Conservation (phyloP, 441 rosid genomes). For the Biscutella laevigata region DNA sequence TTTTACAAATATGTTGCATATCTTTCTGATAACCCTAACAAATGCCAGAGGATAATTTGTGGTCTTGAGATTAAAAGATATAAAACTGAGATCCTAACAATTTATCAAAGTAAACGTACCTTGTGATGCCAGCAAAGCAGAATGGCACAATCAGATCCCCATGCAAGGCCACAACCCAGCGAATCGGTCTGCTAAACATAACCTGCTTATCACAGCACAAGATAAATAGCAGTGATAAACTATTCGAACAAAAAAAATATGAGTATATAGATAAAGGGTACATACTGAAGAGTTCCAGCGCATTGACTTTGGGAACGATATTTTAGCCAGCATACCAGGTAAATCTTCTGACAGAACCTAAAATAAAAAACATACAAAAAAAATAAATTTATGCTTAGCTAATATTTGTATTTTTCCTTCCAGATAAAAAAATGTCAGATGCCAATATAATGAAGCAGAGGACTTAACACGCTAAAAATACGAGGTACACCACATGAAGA, state of each 20-base stretch:
- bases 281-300: constrained; percentile 89
- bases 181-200: constrained; percentile 83
- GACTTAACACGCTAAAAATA: constrained; percentile 2
- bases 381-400: constrained; percentile 1
- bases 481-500: neutral
- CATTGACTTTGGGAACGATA: constrained; percentile 90
- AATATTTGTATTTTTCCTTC: constrained; percentile 1
- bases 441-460: constrained; percentile 9
- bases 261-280: constrained; percentile 7
- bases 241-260: neutral
- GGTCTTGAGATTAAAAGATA: neutral
- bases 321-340: constrained; percentile 58
- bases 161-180: constrained; percentile 93
- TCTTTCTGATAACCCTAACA: neutral
- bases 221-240: neutral
- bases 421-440: constrained; percentile 6
- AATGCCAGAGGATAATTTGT: neutral
- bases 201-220: constrained; percentile 36
- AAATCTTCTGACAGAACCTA: constrained; percentile 85
- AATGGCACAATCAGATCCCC: constrained; percentile 82
- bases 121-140: constrained; percentile 69
- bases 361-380: constrained; percentile 7
- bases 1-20: neutral
- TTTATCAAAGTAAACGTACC: constrained; percentile 38
- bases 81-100: no score